Evolutionary conservation across 2,329 filamentous ascomycete genomes (phyloP).

Genomic region (Trichoderma atroviride): DNA sequence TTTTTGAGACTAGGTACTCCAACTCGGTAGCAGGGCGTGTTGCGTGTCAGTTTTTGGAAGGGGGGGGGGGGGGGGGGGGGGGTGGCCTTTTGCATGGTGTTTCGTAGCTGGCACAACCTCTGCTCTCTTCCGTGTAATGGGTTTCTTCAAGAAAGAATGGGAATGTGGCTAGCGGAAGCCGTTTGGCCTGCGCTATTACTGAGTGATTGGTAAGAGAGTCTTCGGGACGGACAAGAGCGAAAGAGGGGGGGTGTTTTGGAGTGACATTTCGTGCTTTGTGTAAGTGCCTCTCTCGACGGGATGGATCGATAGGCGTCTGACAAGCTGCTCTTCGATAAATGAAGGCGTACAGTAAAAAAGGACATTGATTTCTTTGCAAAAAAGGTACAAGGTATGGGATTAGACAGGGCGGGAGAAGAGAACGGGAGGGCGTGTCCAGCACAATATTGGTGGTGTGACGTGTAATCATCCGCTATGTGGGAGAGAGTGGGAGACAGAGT

Average conservation of each 20-base stretch:
- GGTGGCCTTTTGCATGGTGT: not conserved
- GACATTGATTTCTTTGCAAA: not conserved
- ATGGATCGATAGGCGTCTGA: conserved; percentile 26
- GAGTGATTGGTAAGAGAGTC: not conserved
- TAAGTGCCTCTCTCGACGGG: conserved; percentile 1
- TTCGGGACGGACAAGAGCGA: not conserved
- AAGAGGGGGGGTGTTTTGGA: not conserved
- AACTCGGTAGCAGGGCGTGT: not conserved
- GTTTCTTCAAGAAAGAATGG: not conserved
- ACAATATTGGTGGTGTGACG: conserved; percentile 8
- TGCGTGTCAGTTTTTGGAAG: conserved; percentile 15
- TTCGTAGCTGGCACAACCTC: not conserved
- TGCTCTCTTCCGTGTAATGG: not conserved
- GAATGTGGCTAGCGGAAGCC: not conserved
- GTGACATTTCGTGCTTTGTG: not conserved
- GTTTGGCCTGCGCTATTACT: not conserved
- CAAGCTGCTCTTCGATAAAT: conserved; percentile 10
- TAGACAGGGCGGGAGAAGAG: not conserved
- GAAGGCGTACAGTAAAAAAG: not conserved
- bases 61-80: not conserved
- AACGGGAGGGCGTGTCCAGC: conserved; percentile 1
- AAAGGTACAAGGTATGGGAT: not conserved
- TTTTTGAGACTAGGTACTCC: not conserved
- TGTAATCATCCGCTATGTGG: not conserved
- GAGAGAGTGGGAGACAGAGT: not conserved